Conservation (phyloP, 805 yeast genomes). For the Ascoidea asiatica region DNA sequence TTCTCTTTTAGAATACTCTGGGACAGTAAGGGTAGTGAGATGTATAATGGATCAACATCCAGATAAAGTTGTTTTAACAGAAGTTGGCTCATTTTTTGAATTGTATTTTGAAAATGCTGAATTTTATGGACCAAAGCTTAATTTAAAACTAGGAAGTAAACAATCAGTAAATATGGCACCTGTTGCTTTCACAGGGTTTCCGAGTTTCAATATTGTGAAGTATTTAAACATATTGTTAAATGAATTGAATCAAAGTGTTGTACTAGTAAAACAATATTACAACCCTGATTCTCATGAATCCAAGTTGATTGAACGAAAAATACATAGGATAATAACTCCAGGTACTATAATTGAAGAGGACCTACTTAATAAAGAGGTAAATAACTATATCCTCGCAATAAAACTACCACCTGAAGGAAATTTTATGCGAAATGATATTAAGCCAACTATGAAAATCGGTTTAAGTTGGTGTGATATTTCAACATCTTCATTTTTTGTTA, state of each 20-base stretch:
- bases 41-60: constrained; percentile 28
- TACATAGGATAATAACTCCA: constrained; percentile 75
- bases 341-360: constrained; percentile 88
- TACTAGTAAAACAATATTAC: constrained; percentile 58
- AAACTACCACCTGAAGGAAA: constrained; percentile 39
- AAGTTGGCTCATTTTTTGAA: constrained; percentile 82
- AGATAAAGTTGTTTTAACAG: constrained; percentile 52
- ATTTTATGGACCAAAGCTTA: constrained; percentile 53
- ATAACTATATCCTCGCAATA: constrained; percentile 58
- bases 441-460: constrained; percentile 40
- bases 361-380: constrained; percentile 56
- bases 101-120: constrained; percentile 84
- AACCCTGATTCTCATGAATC: constrained; percentile 10
- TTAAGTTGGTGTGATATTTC: constrained; percentile 84
- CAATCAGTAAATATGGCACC: constrained; percentile 22
- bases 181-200: constrained; percentile 88
- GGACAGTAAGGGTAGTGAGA: too few species aligned
- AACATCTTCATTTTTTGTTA: constrained; percentile 65
- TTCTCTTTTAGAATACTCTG: too few species aligned
- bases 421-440: constrained; percentile 22
- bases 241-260: constrained; percentile 58
- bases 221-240: constrained; percentile 65
- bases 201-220: constrained; percentile 53
- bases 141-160: constrained; percentile 54
- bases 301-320: constrained; percentile 44